phyloP scores from a whole-genome alignment of 2,329 filamentous ascomycete species.

The Aspergillus sp. region DNA sequence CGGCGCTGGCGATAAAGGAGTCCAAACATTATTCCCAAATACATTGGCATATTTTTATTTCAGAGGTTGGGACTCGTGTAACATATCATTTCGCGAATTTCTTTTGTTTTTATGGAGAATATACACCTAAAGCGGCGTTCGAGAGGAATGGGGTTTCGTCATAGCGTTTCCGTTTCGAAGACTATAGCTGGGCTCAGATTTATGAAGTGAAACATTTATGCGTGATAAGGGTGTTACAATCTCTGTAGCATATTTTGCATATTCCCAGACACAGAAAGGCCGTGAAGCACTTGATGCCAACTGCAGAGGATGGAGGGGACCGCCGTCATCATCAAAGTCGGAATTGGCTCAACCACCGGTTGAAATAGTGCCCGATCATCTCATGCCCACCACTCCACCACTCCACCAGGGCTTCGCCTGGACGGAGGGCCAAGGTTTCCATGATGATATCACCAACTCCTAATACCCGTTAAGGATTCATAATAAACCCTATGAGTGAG shows the following conservation, averaged over 20 bases:
- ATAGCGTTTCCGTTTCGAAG: neutral
- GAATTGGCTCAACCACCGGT: neutral
- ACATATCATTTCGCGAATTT: neutral
- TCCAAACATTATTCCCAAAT: neutral
- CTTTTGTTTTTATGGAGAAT: constrained; percentile 1
- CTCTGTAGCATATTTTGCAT: neutral
- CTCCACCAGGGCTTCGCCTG: neutral
- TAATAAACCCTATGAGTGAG: neutral
- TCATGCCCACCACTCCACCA: neutral
- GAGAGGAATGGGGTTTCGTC: neutral
- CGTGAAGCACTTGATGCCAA: neutral
- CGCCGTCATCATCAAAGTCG: neutral
- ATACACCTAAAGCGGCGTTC: neutral
- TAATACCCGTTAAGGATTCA: neutral
- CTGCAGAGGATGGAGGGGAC: neutral
- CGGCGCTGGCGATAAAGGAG: constrained; percentile 1
- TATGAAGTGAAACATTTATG: neutral
- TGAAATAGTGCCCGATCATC: neutral
- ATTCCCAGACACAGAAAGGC: neutral
- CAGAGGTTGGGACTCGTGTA: neutral
- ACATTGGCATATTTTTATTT: neutral
- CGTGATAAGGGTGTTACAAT: neutral
- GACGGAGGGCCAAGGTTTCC: neutral
- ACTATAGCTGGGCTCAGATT: neutral
- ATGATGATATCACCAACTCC: neutral